Evolutionary conservation across 2,329 filamentous ascomycete genomes (phyloP), one percentile per base, ranked within the genome.

Genomic region (Leptodontidium sp.): DNA sequence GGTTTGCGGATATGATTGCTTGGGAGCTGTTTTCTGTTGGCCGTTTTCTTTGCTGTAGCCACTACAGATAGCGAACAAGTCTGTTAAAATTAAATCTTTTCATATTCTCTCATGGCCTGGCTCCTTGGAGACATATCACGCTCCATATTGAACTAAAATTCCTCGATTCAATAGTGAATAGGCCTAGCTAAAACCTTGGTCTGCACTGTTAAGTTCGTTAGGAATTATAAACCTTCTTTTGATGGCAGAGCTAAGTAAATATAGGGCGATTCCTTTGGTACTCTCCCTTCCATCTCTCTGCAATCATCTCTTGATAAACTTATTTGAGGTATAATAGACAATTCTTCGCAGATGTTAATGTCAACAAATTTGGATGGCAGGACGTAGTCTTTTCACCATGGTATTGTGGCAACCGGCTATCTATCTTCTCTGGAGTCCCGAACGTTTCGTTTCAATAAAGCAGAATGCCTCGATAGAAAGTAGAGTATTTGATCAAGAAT

Each of bases 101-200:
- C 7, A 24, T 53, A 53, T 21, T 26, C 17, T 24, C 21, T 53
- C 50, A 32, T 53, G 50, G 50, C 50, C 50, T 53, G 50, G 50
- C 50, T 24, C 50, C 50, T 53, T 53, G 50, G 50, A 53, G 50
- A 26, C 17, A 53, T 53, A 53, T 53, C 50, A 53, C 21, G 6
- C 24, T 53, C 21, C 4, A 24, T 4, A 53, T 53, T 53, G 50
- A 53, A n/a, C 7, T 53, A 45, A 53, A 53, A 53, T 8, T 14
- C 11, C 50, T 53, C 21, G 50, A 24, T 53, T 53, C 26, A 32
- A 53, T 24, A 32, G 50, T 53, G 50, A 53, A 53, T 8, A 24
- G 24, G 17, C 50, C 7, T 53, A 53, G 26, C 21, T 53, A 24
- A 53, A 24, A 12, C 17, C 50, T 53, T 53, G 50, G 50, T 53